Evolutionary conservation across 768 basidiomycete genomes (phyloP).

Genomic region (Phlebiopsis flavidoalba): DNA sequence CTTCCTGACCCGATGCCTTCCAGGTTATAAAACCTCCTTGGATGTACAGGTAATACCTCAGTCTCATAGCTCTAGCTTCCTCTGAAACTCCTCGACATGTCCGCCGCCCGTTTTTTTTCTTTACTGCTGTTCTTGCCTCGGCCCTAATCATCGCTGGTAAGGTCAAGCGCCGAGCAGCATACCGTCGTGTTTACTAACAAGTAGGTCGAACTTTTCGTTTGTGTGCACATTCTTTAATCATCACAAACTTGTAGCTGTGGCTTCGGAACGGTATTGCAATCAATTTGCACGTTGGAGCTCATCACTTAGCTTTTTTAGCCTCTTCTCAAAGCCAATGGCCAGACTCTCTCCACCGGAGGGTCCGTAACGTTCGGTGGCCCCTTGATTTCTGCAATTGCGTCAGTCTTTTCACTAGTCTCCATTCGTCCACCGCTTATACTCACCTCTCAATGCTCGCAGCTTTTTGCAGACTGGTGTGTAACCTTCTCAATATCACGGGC

Average conservation of each 20-base stretch:
- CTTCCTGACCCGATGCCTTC: background rate
- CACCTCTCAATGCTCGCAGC: background rate
- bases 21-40: background rate
- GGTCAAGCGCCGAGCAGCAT: conserved; percentile 37
- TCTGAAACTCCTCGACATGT: background rate
- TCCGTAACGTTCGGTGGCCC: conserved; percentile 29
- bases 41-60: background rate
- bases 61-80: background rate
- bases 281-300: background rate
- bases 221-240: background rate
- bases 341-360: conserved; percentile 32
- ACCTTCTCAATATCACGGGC: too few relatives aligned
- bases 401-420: conserved; percentile 12
- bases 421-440: background rate
- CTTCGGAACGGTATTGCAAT: conserved; percentile 26
- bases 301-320: conserved; percentile 23
- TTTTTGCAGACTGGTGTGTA: conserved; percentile 2
- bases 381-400: conserved; percentile 37
- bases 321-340: conserved; percentile 33
- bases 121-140: background rate
- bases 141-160: background rate
- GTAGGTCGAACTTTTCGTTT: conserved; percentile 24
- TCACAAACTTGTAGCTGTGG: conserved; percentile 28
- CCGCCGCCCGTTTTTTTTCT: background rate
- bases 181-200: conserved; percentile 37